A percentile compares a stretch with the other conserved stretches of the same genome.
phyloP scores from a whole-genome alignment of 805 yeast species.

The Hanseniaspora taiwanica region DNA sequence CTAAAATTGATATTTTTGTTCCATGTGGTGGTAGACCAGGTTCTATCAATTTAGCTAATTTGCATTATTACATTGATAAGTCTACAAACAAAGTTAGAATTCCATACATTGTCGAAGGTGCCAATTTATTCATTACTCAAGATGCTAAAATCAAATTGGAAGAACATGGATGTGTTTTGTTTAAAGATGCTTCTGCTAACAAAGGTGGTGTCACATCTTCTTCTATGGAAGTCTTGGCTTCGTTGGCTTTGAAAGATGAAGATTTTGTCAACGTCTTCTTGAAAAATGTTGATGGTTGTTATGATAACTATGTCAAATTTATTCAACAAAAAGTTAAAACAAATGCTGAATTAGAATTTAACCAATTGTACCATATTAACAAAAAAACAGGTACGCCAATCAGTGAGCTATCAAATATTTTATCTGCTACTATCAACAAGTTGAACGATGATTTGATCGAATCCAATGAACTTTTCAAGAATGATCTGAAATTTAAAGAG shows the following conservation, averaged over 20 bases:
- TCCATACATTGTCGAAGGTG: conserved; percentile 94
- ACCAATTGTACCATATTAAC: conserved; percentile 71
- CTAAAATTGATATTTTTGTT: conserved; percentile 69
- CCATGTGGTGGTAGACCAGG: conserved; percentile 99
- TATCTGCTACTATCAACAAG: conserved; percentile 72
- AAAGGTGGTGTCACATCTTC: conserved; percentile 99
- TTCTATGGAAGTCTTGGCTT: conserved; percentile 87
- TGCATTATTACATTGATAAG: conserved; percentile 52
- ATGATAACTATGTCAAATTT: conserved; percentile 68
- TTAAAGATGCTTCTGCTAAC: conserved; percentile 94
- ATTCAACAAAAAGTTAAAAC: conserved; percentile 64
- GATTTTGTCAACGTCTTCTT: conserved; percentile 67
- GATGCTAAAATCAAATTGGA: conserved; percentile 81
- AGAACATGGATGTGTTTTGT: conserved; percentile 71
- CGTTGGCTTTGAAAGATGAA: conserved; percentile 78
- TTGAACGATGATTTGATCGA: conserved; percentile 75
- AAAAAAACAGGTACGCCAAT: conserved; percentile 48
- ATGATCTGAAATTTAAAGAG: conserved; percentile 64
- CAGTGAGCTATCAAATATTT: conserved; percentile 62
- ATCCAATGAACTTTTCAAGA: conserved; percentile 73
- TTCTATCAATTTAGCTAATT: conserved; percentile 81
- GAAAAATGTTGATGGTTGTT: conserved; percentile 37
- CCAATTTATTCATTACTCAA: conserved; percentile 90
- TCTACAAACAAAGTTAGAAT: conserved; percentile 65
- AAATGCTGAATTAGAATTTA: conserved; percentile 79